Evolutionary conservation across 2,329 filamentous ascomycete genomes (phyloP).

Genomic region (Penicillium olsonii): DNA sequence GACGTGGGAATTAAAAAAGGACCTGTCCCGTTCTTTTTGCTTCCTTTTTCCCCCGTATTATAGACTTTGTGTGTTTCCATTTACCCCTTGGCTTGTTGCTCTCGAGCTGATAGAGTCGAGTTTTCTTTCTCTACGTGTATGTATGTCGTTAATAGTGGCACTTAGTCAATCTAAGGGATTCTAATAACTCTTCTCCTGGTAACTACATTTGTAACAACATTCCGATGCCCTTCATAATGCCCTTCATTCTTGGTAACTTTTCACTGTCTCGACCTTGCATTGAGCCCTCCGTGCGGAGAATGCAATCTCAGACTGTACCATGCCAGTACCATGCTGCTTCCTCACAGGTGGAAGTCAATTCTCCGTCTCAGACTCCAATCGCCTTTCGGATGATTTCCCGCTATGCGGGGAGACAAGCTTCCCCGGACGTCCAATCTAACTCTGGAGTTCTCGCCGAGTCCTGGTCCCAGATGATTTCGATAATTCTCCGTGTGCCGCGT

Average conservation of each 20-base stretch:
- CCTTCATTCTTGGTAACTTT: background rate
- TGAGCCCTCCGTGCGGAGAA: no score
- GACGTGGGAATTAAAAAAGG: conserved; percentile 22
- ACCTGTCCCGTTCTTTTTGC: conserved; percentile 13
- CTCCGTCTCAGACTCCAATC: conserved; percentile 10
- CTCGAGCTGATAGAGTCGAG: conserved; percentile 35
- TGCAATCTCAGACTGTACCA: no score
- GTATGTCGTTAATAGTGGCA: conserved; percentile 46
- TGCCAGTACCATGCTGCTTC: no score
- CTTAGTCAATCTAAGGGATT: conserved; percentile 39
- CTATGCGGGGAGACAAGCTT: conserved; percentile 21
- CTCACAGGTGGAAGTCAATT: conserved; percentile 30
- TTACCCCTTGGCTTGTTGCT: conserved; percentile 29
- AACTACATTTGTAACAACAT: background rate
- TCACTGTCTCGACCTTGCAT: no score
- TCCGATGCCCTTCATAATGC: background rate
- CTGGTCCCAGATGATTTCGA: background rate
- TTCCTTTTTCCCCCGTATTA: conserved; percentile 35
- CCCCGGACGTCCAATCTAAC: background rate
- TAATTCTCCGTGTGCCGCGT: conserved; percentile 3
- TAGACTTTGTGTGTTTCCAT: conserved; percentile 39
- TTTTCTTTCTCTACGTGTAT: conserved; percentile 42
- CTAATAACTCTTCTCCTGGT: conserved; percentile 22
- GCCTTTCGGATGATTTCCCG: conserved; percentile 14
- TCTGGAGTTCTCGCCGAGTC: background rate